phyloP scores from a whole-genome alignment of 768 basidiomycete species.

The Rubroboletus satanas region DNA sequence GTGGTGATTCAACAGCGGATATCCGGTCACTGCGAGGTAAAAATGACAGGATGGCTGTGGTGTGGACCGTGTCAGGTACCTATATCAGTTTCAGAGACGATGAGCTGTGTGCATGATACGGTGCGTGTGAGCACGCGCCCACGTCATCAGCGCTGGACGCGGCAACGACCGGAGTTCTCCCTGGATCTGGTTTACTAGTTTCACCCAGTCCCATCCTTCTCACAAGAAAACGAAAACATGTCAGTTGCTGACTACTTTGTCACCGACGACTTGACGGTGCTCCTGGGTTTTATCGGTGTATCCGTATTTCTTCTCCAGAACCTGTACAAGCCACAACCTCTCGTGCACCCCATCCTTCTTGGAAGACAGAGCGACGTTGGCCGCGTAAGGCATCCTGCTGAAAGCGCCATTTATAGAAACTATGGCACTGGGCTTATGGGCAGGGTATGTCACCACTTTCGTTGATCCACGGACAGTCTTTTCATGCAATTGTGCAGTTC shows the following conservation, averaged over 20 bases:
- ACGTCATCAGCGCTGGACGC: background rate
- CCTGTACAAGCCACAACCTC: constrained; percentile 74
- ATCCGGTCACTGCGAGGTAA: background rate
- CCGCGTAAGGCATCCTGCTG: constrained; percentile 70
- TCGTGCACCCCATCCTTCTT: constrained; percentile 91
- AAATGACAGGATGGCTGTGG: background rate
- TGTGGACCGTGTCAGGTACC: background rate
- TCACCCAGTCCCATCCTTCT: background rate
- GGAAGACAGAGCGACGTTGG: constrained; percentile 90
- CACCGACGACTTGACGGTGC: constrained; percentile 77
- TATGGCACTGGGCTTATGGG: constrained; percentile 84
- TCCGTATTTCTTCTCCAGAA: constrained; percentile 75
- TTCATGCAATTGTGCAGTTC: constrained; percentile 47
- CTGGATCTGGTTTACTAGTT: background rate
- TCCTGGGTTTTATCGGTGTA: constrained; percentile 69
- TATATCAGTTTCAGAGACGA: background rate
- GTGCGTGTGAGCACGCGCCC: background rate
- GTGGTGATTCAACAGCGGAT: background rate
- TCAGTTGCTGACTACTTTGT: constrained; percentile 55
- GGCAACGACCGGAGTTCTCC: constrained; percentile 5
- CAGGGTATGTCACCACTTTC: constrained; percentile 49
- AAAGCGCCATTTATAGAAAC: constrained; percentile 88
- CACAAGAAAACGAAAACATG: constrained; percentile 29
- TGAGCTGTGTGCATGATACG: background rate
- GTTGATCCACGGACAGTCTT: background rate